A percentile compares a stretch with the other conserved stretches of the same genome.
Conservation (phyloP, 1,284 basidiomycete genomes). For the Cryptococcus maquisensis region DNA sequence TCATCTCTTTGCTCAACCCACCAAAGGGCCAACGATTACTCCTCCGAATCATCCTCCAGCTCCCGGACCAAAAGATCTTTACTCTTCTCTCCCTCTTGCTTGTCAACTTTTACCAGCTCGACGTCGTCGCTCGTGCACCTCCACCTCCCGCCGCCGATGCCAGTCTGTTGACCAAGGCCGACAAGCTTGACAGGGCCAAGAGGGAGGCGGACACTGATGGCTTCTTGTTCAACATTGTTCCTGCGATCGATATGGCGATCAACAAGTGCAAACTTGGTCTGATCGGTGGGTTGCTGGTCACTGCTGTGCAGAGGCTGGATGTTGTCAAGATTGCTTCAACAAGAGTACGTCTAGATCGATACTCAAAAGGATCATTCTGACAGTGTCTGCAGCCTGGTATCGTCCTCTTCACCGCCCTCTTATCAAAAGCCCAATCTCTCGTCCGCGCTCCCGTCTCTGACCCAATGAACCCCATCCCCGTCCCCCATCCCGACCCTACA, state of each 20-base stretch:
- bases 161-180: slow-evolving; percentile 51
- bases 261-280: slow-evolving; percentile 73
- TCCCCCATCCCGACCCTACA: slow-evolving; percentile 56
- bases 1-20: slow-evolving; percentile 83
- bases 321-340: slow-evolving; percentile 63
- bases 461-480: slow-evolving; percentile 47
- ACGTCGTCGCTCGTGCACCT: slow-evolving; percentile 73
- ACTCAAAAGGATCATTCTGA: neutral
- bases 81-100: slow-evolving; percentile 86
- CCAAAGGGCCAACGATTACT: slow-evolving; percentile 92
- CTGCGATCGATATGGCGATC: slow-evolving; percentile 73
- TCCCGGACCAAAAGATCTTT: slow-evolving; percentile 73
- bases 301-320: slow-evolving; percentile 78
- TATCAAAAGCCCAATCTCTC: slow-evolving; percentile 86
- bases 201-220: slow-evolving; percentile 82
- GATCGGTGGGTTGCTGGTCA: slow-evolving; percentile 78
- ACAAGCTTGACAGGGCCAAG: slow-evolving; percentile 63
- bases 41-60: slow-evolving; percentile 81
- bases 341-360: slow-evolving; percentile 56
- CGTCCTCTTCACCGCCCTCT: slow-evolving; percentile 83
- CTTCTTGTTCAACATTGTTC: slow-evolving; percentile 80
- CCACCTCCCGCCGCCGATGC: slow-evolving; percentile 53
- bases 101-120: slow-evolving; percentile 88
- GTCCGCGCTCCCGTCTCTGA: slow-evolving; percentile 64
- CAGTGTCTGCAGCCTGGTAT: slow-evolving; percentile 68